phyloP scores from a whole-genome alignment of 805 yeast species.

The Danielia reshetovae region DNA sequence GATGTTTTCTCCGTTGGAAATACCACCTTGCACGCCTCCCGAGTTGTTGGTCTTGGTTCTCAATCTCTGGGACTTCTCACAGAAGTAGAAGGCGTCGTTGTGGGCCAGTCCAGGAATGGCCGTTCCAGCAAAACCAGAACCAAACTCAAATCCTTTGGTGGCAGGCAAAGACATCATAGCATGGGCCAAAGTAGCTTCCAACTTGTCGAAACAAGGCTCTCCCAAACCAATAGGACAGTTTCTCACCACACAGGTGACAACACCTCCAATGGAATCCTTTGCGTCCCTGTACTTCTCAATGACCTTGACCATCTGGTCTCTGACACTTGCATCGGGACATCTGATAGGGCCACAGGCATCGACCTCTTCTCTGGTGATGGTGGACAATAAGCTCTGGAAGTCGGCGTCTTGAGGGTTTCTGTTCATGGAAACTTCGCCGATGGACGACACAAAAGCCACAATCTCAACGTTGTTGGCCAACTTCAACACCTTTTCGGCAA shows the following conservation, averaged over 20 bases:
- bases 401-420: slow-evolving; percentile 62
- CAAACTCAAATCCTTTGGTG: slow-evolving; percentile 96
- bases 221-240: slow-evolving; percentile 95
- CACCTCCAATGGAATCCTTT: slow-evolving; percentile 95
- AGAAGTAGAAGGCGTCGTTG: slow-evolving; percentile 78
- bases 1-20: slow-evolving; percentile 91
- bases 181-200: slow-evolving; percentile 93
- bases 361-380: slow-evolving; percentile 82
- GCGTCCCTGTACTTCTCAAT: slow-evolving; percentile 84
- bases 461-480: slow-evolving; percentile 83
- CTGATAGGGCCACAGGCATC: slow-evolving; percentile 88
- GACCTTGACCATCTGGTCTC: slow-evolving; percentile 77
- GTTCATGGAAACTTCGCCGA: slow-evolving; percentile 76
- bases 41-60: slow-evolving; percentile 88
- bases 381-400: slow-evolving; percentile 64
- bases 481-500: slow-evolving; percentile 86
- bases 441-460: slow-evolving; percentile 94
- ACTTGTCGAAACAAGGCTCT: slow-evolving; percentile 95
- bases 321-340: slow-evolving; percentile 76
- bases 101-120: slow-evolving; percentile 88
- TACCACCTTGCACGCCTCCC: slow-evolving; percentile 99
- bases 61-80: slow-evolving; percentile 55
- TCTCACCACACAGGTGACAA: slow-evolving; percentile 94
- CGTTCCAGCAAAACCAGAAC: slow-evolving; percentile 93
- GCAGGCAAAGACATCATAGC: slow-evolving; percentile 98